These are phyloP conservation scores for Exophiala bonariae DNA, from an alignment of 2,329 filamentous ascomycete species.

Conservation along the genomic window DNA sequence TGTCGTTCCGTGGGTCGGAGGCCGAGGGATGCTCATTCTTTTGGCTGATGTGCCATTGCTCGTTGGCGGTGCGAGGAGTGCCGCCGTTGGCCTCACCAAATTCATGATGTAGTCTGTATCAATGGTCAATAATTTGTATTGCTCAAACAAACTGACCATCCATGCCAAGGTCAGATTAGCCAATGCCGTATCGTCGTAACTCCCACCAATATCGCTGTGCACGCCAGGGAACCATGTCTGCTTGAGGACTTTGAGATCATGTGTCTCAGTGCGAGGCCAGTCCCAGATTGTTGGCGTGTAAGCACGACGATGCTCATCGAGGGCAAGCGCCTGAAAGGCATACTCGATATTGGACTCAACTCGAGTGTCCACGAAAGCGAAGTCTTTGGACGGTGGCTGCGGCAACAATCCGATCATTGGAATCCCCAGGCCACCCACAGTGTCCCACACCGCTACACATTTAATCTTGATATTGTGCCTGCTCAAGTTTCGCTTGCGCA, in stretches of 20 bases:
- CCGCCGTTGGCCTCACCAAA: slow-evolving; percentile 11
- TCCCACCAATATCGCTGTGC: slow-evolving; percentile 50
- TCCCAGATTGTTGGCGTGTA: slow-evolving; percentile 36
- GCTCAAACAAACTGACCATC: slow-evolving; percentile 49
- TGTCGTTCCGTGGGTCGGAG: slow-evolving; percentile 10
- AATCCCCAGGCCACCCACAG: slow-evolving; percentile 35
- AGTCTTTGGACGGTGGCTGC: slow-evolving; percentile 29
- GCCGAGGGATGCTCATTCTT: slow-evolving; percentile 9
- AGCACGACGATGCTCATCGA: slow-evolving; percentile 33
- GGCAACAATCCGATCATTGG: slow-evolving; percentile 30
- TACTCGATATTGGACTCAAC: slow-evolving; percentile 34
- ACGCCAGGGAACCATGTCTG: slow-evolving; percentile 51
- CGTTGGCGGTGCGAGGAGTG: slow-evolving; percentile 6
- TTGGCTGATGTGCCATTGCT: background rate
- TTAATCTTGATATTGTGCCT: slow-evolving; percentile 30
- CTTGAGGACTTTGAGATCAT: slow-evolving; percentile 34
- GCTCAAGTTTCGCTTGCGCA: slow-evolving; percentile 23
- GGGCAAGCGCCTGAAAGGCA: slow-evolving; percentile 35
- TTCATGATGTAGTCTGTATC: slow-evolving; percentile 26
- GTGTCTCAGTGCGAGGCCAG: slow-evolving; percentile 30
- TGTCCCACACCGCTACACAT: slow-evolving; percentile 36
- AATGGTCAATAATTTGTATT: slow-evolving; percentile 22
- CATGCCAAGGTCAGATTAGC: slow-evolving; percentile 51
- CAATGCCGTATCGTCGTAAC: slow-evolving; percentile 49
- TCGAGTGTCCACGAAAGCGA: slow-evolving; percentile 34